A percentile compares a stretch with the other conserved stretches of the same genome.
Conservation (phyloP, 2,329 filamentous ascomycete species). For the Penicillium sp. region DNA sequence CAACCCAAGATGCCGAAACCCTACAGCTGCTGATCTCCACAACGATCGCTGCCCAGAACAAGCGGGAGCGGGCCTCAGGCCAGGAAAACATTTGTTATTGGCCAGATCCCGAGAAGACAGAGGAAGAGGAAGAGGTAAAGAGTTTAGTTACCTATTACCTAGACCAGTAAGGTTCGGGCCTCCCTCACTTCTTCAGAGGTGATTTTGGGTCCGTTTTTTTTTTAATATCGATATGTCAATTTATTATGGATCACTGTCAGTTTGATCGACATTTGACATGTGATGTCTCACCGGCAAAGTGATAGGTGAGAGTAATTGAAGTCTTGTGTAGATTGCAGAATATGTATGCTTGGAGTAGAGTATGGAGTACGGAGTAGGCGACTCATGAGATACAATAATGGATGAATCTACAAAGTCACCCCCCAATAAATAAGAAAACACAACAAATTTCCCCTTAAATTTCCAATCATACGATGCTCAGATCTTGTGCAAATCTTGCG, state of each 20-base stretch:
- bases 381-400: neutral
- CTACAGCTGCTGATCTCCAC: neutral
- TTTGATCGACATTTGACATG: conserved; percentile 1
- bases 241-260: neutral
- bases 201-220: neutral
- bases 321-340: neutral
- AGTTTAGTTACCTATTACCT: neutral
- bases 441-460: neutral
- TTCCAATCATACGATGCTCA: neutral
- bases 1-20: neutral
- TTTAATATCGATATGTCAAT: neutral
- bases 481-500: neutral
- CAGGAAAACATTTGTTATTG: neutral
- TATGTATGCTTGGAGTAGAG: neutral
- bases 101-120: neutral
- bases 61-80: neutral
- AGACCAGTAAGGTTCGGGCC: no score
- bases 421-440: neutral
- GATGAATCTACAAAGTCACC: neutral
- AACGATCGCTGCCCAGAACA: neutral
- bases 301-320: neutral
- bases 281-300: neutral
- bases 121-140: neutral
- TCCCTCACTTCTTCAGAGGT: neutral
- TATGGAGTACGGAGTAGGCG: neutral